Conservation (phyloP, 257 asterid genomes). For the Anisodus tanguticus region DNA sequence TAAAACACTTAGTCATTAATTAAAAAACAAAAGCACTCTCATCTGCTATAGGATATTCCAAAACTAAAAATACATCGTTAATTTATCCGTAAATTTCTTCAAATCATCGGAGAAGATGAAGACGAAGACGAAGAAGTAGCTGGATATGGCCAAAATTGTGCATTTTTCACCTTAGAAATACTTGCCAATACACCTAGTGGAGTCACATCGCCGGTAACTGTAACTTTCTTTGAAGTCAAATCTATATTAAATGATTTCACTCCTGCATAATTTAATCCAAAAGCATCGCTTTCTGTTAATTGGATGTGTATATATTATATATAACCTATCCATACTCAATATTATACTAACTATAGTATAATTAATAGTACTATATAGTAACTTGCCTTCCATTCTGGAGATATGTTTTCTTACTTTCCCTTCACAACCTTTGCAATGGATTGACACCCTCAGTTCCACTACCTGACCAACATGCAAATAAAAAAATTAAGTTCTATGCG, state of each 20-base stretch:
- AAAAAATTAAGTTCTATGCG: not conserved
- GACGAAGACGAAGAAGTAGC: constrained; percentile 41
- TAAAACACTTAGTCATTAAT: not conserved
- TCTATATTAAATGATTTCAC: constrained; percentile 80
- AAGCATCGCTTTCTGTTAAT: not conserved
- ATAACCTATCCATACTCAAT: not conserved
- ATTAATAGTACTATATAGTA: not conserved
- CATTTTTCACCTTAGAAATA: constrained; percentile 79
- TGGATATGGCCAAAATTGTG: constrained; percentile 80
- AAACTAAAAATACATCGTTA: not conserved
- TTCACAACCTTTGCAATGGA: constrained; percentile 97
- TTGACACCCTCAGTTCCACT: constrained; percentile 86
- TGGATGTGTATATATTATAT: not conserved
- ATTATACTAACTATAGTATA: not conserved
- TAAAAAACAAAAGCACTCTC: not conserved
- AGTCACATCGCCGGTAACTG: constrained; percentile 69
- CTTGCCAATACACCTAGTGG: constrained; percentile 69
- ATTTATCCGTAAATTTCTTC: constrained; percentile 23
- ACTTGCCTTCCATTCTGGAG: constrained; percentile 87
- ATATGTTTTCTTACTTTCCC: constrained; percentile 83
- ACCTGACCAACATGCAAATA: constrained; percentile 42
- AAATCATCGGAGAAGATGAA: constrained; percentile 23
- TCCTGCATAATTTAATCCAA: constrained; percentile 49
- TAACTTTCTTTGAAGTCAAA: constrained; percentile 76
- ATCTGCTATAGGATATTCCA: not conserved